Conservation (phyloP, 768 basidiomycete genomes). For the Phylloporus rhodoxanthus region DNA sequence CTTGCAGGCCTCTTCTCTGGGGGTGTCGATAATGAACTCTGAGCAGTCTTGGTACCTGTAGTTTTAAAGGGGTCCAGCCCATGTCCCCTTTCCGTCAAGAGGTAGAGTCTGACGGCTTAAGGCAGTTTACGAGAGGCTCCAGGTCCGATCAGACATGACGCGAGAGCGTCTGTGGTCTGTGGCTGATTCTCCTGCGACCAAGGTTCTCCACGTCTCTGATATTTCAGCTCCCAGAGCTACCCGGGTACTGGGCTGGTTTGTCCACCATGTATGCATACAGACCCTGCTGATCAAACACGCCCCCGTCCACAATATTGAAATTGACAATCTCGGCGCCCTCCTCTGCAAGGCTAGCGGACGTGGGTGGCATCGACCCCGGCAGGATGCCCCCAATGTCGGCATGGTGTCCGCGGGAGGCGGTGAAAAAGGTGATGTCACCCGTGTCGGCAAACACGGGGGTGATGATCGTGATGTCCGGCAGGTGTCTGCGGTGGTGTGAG, state of each 20-base stretch:
- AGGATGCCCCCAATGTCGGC: constrained; percentile 91
- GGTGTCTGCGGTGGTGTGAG: constrained; percentile 39
- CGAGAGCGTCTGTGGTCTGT: no score
- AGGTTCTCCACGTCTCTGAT: constrained; percentile 87
- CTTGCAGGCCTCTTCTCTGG: constrained; percentile 56
- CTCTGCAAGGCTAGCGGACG: constrained; percentile 84
- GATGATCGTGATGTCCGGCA: constrained; percentile 90
- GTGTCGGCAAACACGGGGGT: constrained; percentile 78
- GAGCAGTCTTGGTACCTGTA: constrained; percentile 44
- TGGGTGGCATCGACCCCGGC: constrained; percentile 94
- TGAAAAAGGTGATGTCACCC: constrained; percentile 82
- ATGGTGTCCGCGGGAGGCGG: constrained; percentile 90
- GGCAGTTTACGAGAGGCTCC: constrained; percentile 39
- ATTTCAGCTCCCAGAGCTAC: constrained; percentile 83
- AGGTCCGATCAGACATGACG: no score
- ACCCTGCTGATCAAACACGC: constrained; percentile 72
- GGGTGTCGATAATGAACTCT: constrained; percentile 38
- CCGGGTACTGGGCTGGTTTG: constrained; percentile 76
- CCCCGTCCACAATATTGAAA: constrained; percentile 85
- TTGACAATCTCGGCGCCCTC: constrained; percentile 89
- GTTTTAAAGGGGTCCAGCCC: constrained; percentile 60
- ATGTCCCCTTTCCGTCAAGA: constrained; percentile 52
- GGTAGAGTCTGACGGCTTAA: constrained; percentile 52
- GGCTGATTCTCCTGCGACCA: no score
- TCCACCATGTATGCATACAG: constrained; percentile 77